Conservation (phyloP, 441 rosid genomes). For the Gossypium lobatum region DNA sequence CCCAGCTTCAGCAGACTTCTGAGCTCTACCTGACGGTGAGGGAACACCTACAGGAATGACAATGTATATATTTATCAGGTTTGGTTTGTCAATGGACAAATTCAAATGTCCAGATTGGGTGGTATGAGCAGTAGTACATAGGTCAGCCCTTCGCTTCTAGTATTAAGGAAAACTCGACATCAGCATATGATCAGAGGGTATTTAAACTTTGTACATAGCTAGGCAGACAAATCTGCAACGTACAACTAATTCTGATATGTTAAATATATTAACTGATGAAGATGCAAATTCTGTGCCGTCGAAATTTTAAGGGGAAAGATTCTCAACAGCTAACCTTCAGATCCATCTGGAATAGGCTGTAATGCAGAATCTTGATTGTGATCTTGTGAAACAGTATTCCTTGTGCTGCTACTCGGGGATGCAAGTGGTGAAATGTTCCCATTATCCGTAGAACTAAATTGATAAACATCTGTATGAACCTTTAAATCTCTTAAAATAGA, state of each 20-base stretch:
- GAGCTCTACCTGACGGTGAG: slow-evolving; percentile 79
- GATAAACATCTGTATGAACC: slow-evolving; percentile 29
- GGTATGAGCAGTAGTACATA: neutral
- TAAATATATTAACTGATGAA: neutral
- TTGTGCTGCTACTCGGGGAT: slow-evolving; percentile 32
- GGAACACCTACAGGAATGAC: slow-evolving; percentile 49
- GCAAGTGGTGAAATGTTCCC: slow-evolving; percentile 36
- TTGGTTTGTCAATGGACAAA: neutral
- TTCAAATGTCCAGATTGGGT: neutral
- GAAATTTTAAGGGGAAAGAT: neutral
- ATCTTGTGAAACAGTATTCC: slow-evolving; percentile 10
- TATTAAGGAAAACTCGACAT: slow-evolving; percentile 3
- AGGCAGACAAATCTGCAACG: neutral
- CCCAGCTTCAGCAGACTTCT: slow-evolving; percentile 52
- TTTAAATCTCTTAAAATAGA: slow-evolving; percentile 27
- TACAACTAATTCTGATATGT: neutral
- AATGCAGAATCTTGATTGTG: slow-evolving; percentile 8
- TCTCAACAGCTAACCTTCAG: slow-evolving; percentile 54
- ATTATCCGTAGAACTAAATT: slow-evolving; percentile 32
- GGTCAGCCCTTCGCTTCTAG: neutral
- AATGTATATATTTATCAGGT: neutral
- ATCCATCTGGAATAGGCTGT: slow-evolving; percentile 38
- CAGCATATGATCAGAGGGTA: neutral
- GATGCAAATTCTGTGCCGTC: neutral
- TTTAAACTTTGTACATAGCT: neutral